Conservation (phyloP, 768 basidiomycete genomes). For the Harrya chromipes region DNA sequence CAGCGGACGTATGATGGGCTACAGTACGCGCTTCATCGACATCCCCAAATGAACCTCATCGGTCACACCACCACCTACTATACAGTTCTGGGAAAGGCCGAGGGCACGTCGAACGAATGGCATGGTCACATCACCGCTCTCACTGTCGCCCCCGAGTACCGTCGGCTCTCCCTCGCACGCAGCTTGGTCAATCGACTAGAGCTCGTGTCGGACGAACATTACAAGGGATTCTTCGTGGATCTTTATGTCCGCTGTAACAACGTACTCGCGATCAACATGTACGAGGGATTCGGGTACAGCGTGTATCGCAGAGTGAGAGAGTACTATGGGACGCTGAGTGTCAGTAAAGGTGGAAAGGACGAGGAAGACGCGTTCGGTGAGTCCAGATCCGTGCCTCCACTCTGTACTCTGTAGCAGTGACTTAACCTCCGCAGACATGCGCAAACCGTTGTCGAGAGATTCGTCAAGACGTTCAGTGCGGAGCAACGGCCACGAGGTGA, state of each 20-base stretch:
- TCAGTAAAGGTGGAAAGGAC: constrained; percentile 72
- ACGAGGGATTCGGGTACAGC: constrained; percentile 90
- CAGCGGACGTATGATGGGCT: constrained; percentile 85
- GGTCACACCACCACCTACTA: constrained; percentile 2
- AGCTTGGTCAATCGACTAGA: constrained; percentile 88
- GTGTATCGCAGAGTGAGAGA: constrained; percentile 88
- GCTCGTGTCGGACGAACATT: constrained; percentile 73
- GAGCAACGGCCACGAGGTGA: constrained; percentile 67
- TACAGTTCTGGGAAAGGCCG: constrained; percentile 91
- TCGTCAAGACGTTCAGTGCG: constrained; percentile 60
- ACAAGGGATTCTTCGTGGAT: constrained; percentile 90
- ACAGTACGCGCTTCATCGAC: constrained; percentile 54
- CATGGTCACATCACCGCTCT: constrained; percentile 96
- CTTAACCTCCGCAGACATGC: constrained; percentile 48
- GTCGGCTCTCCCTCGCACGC: constrained; percentile 81
- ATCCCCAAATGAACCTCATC: neutral
- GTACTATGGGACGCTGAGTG: constrained; percentile 79
- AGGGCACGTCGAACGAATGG: constrained; percentile 72
- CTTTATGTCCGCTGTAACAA: constrained; percentile 93
- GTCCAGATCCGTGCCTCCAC: constrained; percentile 28
- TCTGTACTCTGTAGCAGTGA: neutral
- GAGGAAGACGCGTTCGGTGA: constrained; percentile 91
- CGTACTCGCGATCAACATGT: constrained; percentile 81
- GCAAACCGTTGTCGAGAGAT: constrained; percentile 70
- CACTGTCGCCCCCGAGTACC: constrained; percentile 91